These are phyloP conservation scores for Penstemon barbatus DNA, from an alignment of 257 asterid species.

Conservation along the genomic window DNA sequence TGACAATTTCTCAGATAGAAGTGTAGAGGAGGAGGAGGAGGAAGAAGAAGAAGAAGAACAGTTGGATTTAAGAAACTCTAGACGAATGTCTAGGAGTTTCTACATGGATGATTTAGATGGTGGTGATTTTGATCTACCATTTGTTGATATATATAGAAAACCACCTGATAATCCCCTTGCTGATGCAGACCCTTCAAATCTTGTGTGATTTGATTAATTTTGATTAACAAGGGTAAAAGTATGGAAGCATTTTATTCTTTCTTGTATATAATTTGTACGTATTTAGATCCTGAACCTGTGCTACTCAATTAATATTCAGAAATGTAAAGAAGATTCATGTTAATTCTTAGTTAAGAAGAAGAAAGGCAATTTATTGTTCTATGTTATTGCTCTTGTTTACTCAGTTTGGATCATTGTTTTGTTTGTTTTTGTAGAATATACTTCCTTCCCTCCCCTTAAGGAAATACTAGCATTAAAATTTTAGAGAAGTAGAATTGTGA, in stretches of 20 bases:
- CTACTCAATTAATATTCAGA: conserved; percentile 12
- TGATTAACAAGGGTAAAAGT: background rate
- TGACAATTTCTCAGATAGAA: conserved; percentile 47
- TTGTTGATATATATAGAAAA: conserved; percentile 63
- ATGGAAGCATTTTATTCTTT: conserved; percentile 48
- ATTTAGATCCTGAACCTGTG: conserved; percentile 32
- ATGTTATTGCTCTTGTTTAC: background rate
- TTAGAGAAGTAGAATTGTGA: too few relatives aligned
- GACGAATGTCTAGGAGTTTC: conserved; percentile 58
- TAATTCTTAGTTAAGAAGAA: conserved; percentile 3
- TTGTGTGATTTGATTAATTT: conserved; percentile 38
- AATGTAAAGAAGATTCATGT: conserved; percentile 27
- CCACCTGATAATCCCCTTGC: conserved; percentile 34
- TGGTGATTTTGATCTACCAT: conserved; percentile 71
- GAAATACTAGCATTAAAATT: too few relatives aligned
- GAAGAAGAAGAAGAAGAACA: conserved; percentile 35
- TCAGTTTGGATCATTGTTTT: too few relatives aligned
- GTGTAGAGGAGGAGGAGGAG: conserved; percentile 49
- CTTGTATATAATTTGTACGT: conserved; percentile 50
- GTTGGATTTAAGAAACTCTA: conserved; percentile 46
- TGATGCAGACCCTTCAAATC: conserved; percentile 40
- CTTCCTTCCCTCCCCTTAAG: too few relatives aligned
- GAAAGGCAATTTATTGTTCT: background rate
- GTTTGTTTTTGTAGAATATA: too few relatives aligned
- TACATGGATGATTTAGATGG: conserved; percentile 63